phyloP scores from a whole-genome alignment of 2,329 filamentous ascomycete species.

The Colletotrichum noveboracense region DNA sequence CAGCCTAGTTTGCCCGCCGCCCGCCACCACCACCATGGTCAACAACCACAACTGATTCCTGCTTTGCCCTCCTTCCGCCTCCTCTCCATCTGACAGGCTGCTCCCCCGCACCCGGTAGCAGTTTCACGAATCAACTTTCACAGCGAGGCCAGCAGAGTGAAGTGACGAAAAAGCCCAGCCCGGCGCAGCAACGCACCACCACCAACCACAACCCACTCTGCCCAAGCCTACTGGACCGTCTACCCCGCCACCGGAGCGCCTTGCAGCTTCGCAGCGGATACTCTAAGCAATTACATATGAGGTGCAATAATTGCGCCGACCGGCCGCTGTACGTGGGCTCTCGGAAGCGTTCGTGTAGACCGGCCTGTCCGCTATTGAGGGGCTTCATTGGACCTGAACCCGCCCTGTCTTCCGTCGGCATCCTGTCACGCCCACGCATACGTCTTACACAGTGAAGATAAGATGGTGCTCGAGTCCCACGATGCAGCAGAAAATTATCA shows the following conservation, averaged over 20 bases:
- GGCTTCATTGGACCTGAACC: background rate
- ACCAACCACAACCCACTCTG: conserved; percentile 2
- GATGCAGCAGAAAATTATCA: background rate
- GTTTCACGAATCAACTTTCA: conserved; percentile 12
- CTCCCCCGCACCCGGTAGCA: conserved; percentile 6
- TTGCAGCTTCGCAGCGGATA: conserved; percentile 9
- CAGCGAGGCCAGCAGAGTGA: background rate
- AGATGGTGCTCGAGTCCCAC: background rate
- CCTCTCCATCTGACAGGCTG: conserved; percentile 2
- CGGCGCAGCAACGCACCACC: conserved; percentile 3
- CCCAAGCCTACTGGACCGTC: background rate
- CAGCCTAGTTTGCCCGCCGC: background rate
- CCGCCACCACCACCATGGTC: background rate
- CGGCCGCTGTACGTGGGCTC: background rate
- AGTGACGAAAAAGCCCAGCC: conserved; percentile 4
- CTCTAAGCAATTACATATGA: background rate
- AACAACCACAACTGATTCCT: conserved; percentile 3
- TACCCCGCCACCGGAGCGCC: conserved; percentile 10
- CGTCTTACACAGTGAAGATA: background rate
- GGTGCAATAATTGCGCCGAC: background rate
- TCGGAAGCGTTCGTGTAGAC: background rate
- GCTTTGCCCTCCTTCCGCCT: background rate
- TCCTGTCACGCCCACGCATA: background rate
- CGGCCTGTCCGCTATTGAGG: background rate
- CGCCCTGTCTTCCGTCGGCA: background rate